A percentile compares a stretch with the other conserved stretches of the same genome.
phyloP scores from a whole-genome alignment of 1,284 basidiomycete species.

The Ustilago bromivora region DNA sequence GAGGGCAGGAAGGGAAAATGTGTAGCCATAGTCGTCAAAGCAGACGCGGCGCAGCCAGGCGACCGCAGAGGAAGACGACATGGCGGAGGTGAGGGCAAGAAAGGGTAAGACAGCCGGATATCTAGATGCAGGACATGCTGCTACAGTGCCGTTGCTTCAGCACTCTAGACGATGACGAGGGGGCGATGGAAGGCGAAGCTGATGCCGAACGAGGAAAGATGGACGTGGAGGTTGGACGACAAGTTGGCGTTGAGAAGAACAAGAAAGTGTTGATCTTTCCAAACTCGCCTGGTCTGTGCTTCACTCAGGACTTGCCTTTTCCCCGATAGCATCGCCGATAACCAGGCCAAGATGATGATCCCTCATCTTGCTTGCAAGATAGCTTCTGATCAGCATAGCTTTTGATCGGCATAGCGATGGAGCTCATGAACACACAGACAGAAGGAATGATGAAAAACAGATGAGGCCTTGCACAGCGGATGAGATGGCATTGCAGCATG shows the following conservation, averaged over 20 bases:
- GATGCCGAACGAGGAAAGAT: not conserved
- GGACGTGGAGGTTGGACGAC: constrained; percentile 10
- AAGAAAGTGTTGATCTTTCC: constrained; percentile 17
- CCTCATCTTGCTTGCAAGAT: not conserved
- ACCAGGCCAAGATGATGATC: not conserved
- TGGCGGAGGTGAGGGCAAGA: constrained; percentile 7
- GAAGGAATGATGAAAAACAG: not conserved
- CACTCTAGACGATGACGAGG: not conserved
- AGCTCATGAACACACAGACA: not conserved
- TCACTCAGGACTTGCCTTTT: constrained; percentile 1
- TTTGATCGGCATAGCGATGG: too few species aligned
- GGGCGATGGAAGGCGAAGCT: not conserved
- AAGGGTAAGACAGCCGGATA: not conserved
- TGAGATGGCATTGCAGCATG: not conserved
- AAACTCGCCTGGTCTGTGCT: constrained; percentile 31
- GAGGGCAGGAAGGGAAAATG: constrained; percentile 30
- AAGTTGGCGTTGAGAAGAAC: constrained; percentile 15
- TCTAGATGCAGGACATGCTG: constrained; percentile 17
- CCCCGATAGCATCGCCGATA: not conserved
- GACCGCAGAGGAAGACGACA: constrained; percentile 20
- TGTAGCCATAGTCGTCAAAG: constrained; percentile 39
- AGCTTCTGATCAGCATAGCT: too few species aligned
- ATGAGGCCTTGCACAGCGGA: not conserved
- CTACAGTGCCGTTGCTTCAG: not conserved
- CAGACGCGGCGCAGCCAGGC: constrained; percentile 40